A percentile compares a stretch with the other conserved stretches of the same genome.
phyloP scores from a whole-genome alignment of 2,329 filamentous ascomycete genomes.

The Allantophomopsis cytisporea region DNA sequence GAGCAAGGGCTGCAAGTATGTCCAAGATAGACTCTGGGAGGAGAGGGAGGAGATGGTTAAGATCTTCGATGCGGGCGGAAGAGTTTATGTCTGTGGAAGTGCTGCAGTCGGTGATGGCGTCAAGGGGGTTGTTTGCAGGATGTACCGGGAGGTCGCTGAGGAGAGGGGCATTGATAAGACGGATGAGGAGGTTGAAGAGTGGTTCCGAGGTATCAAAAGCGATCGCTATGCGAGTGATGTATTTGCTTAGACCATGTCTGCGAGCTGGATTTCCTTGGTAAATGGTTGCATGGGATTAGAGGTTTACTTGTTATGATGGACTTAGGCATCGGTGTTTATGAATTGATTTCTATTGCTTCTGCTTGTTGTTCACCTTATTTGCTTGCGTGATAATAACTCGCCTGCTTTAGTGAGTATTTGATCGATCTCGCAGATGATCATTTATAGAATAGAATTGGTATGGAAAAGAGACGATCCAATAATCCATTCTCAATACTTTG shows the following conservation, averaged over 20 bases:
- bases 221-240: slow-evolving; percentile 32
- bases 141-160: slow-evolving; percentile 24
- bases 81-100: slow-evolving; percentile 15
- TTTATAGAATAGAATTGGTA: no score
- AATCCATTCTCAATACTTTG: no score
- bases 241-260: slow-evolving; percentile 13
- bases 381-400: neutral
- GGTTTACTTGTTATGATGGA: no score
- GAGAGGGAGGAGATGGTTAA: slow-evolving; percentile 10
- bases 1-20: slow-evolving; percentile 10
- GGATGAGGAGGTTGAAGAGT: slow-evolving; percentile 26
- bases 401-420: no score
- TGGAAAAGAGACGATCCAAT: no score
- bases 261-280: no score
- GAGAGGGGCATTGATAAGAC: slow-evolving; percentile 18
- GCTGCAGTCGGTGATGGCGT: slow-evolving; percentile 27
- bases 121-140: slow-evolving; percentile 23
- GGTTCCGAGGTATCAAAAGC: slow-evolving; percentile 28
- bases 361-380: no score
- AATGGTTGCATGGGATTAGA: no score
- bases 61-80: slow-evolving; percentile 11
- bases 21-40: slow-evolving; percentile 14
- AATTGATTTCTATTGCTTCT: no score
- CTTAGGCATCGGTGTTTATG: no score
- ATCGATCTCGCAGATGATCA: no score